These are phyloP conservation scores for Penstemon eatonii DNA, from an alignment of 257 asterid species.

Conservation along the genomic window DNA sequence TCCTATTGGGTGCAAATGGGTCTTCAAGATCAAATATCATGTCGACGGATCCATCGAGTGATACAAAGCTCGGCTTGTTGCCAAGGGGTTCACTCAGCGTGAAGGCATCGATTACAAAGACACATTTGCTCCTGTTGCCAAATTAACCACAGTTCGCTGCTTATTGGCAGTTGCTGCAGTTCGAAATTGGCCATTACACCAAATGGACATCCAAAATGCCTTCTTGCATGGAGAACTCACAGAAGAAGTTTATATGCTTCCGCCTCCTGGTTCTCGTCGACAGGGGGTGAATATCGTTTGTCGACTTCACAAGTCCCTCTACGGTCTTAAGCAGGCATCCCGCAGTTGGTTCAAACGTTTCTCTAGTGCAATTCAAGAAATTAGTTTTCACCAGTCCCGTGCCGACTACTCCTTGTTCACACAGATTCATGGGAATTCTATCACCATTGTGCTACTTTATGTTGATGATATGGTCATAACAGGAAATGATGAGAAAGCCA, in stretches of 20 bases:
- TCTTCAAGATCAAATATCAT: background rate
- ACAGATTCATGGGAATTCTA: too few species aligned
- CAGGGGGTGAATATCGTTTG: background rate
- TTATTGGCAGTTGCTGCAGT: too few species aligned
- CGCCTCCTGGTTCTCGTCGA: background rate
- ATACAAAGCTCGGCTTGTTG: background rate
- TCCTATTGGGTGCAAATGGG: background rate
- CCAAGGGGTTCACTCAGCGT: background rate
- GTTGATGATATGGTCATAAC: too few species aligned
- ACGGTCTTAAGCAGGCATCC: background rate
- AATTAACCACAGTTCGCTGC: too few species aligned
- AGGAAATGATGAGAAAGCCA: too few species aligned
- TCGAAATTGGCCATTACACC: too few species aligned
- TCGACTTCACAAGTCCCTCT: background rate
- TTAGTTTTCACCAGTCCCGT: background rate
- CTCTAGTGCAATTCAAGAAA: background rate
- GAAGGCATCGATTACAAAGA: background rate
- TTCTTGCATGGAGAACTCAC: too few species aligned
- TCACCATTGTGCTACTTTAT: too few species aligned
- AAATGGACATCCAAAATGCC: too few species aligned
- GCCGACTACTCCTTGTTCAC: background rate
- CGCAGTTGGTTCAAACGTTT: background rate
- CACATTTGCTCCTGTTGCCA: background rate
- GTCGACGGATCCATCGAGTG: background rate
- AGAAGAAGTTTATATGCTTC: too few species aligned